Evolutionary conservation across 2,329 filamentous ascomycete genomes (phyloP).

Genomic region (Tolypocladium pustulatum): DNA sequence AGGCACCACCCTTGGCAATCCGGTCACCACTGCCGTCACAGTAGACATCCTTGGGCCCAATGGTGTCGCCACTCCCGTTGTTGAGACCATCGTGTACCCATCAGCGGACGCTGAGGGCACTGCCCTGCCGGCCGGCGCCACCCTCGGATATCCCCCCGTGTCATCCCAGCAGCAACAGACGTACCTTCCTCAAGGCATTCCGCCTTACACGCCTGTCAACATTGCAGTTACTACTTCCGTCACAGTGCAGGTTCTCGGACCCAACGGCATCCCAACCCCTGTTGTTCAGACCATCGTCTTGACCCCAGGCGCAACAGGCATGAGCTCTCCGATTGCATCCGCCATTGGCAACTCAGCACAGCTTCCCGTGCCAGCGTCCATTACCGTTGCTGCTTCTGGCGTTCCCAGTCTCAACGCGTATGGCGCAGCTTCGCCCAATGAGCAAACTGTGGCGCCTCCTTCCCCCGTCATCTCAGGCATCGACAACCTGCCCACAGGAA

Average conservation of each 20-base stretch:
- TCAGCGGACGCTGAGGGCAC: slow-evolving; percentile 3
- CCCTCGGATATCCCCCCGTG: slow-evolving; percentile 9
- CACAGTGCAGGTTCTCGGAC: slow-evolving; percentile 18
- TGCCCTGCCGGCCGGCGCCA: slow-evolving; percentile 5
- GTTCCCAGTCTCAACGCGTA: slow-evolving; percentile 17
- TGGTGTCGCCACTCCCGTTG: slow-evolving; percentile 18
- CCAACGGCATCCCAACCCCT: slow-evolving; percentile 19
- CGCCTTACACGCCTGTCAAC: slow-evolving; percentile 5
- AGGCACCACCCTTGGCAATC: slow-evolving; percentile 7
- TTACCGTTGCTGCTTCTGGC: slow-evolving; percentile 6
- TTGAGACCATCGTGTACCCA: slow-evolving; percentile 14
- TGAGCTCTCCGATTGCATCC: slow-evolving; percentile 7
- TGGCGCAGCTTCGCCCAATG: slow-evolving; percentile 4
- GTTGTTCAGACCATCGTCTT: slow-evolving; percentile 21
- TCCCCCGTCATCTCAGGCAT: slow-evolving; percentile 11
- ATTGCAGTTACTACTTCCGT: slow-evolving; percentile 15
- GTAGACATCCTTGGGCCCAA: slow-evolving; percentile 19
- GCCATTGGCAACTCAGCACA: slow-evolving; percentile 8
- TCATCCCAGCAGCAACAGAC: slow-evolving; percentile 8
- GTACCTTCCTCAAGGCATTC: slow-evolving; percentile 10
- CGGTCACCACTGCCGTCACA: slow-evolving; percentile 19
- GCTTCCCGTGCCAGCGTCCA: slow-evolving; percentile 6
- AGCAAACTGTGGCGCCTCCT: slow-evolving; percentile 4
- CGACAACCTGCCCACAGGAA: slow-evolving; percentile 8
- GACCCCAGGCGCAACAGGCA: slow-evolving; percentile 10